Evolutionary conservation across 371 early-diverging fungal genomes (phyloP), one percentile per base, ranked within the genome.

Genomic region (Mortierella sp.): DNA sequence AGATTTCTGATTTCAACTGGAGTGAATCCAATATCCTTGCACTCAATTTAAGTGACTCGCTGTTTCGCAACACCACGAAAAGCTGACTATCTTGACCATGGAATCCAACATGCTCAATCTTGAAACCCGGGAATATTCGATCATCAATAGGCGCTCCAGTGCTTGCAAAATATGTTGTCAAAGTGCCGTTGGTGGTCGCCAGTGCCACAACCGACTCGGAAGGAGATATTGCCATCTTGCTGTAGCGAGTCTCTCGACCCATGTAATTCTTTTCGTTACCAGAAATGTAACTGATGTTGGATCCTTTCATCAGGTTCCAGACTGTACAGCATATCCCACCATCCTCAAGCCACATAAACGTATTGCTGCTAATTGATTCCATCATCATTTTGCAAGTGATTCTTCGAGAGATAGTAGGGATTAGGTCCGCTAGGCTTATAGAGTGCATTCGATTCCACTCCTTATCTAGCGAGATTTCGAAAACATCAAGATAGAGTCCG

Each of bases 341-440:
- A 22, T 73, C 80, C 64, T 79, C 74, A 7, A 79, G 74, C 80
- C 80, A 79, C 74, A 79, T 79, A 32, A 79, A 74, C 6, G 64
- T 67, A 57, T 66, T 70, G 63, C 67, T 69, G 61, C 67, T 55
- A 31, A 79, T 66, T 26, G 71, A 47, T 3, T 74, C 71, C 70
- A 79, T 79, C 80, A 79, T 79, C 70, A 79, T 73, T 61, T 74
- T 79, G 68, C 74, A 79, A 17, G 74, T 79, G 61, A 79, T 70
- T 13, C 80, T 70, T 40, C 80, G 31, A 0, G 74, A 74, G 12
- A 79, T 63, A 3, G 80, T 79, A 17, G 74, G 80, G 12, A 49
- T 57, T 47, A 79, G 71, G 26, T 79, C 68, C 22, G 42, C 43
- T 23, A 79, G 37, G 1, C 61, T 60, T 34, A 79, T 70, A 31